Base-by-base conservation (phyloP, 129 eudicot species). In the Chrysanthemum seticuspe region DNA sequence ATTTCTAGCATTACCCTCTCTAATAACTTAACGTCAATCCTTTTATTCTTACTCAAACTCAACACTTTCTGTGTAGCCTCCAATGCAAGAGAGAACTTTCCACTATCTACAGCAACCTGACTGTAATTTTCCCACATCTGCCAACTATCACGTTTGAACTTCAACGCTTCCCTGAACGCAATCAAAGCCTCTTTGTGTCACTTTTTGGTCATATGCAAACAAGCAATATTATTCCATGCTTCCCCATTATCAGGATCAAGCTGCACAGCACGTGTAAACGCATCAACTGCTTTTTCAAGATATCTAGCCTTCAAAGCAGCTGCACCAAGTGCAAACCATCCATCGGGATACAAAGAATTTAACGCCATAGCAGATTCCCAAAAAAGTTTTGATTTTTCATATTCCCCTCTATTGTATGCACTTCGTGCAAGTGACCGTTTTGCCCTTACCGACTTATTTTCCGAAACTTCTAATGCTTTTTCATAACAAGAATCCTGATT, bases 211-310 rank as follows among this genome's bases (percentile, higher is more conserved):
- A 87, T 87, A 72, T 89, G 98, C 79, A 92, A 74, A 58, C 95
- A 92, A 45, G 98, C 98, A 27, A 92, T 80, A 65, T 92, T 92
- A 73, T 89, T 89, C 98, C 98, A 92, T 31, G 98, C 96, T 85
- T 92, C 64, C 64, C 96, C 96, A 60, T 89, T 87, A 51, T 92
- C 98, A n/a, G n/a, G 98, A 82, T 92, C 98, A 16, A 92, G 87
- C 69, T n/a, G n/a, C 87, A 92, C 90, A 8, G 92, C 82, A 21
- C 90, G 96, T 87, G 96, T 87, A 66, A 92, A 92, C 1, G 87
- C 96, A 79, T 84, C 90, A 6, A 89, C 27, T 48, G 98, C 89
- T 74, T 86, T 89, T 10, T 87, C 92, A 13, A 87, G 31, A 19
- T 19, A 19, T 19, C 21, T 19, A 19, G 21, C 21, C 21, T 19